A percentile compares a stretch with the other conserved stretches of the same genome.
phyloP scores from a whole-genome alignment of 108 stramenopile species.

The Epipyxis sp. region DNA sequence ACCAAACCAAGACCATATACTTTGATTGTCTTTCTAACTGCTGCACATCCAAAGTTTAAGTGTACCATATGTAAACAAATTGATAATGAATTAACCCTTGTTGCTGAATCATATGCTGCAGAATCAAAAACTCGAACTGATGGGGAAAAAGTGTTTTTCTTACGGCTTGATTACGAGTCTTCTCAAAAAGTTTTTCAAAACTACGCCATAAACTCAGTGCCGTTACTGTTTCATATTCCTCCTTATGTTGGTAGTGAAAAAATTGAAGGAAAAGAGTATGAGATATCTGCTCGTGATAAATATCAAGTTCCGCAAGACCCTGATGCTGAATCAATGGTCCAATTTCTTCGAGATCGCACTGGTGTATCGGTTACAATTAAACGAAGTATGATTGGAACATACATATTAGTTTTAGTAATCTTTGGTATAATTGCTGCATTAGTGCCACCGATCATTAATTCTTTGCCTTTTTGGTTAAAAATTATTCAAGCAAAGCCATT shows the following conservation, averaged over 20 bases:
- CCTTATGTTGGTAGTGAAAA: not conserved
- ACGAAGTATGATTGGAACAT: constrained; percentile 5
- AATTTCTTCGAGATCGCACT: constrained; percentile 1
- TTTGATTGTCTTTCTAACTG: constrained; percentile 28
- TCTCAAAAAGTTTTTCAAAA: not conserved
- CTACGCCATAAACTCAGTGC: not conserved
- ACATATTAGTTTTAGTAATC: not conserved
- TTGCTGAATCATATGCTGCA: not conserved
- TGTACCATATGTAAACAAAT: constrained; percentile 5
- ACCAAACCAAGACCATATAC: constrained; percentile 5
- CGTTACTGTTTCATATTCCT: constrained; percentile 1
- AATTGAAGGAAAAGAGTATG: not conserved
- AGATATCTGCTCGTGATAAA: not conserved
- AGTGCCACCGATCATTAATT: not conserved
- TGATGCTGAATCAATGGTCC: not conserved
- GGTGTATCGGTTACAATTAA: not conserved
- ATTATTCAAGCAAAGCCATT: not conserved
- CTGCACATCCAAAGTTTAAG: constrained; percentile 17
- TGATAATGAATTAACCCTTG: not conserved
- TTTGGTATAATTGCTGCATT: constrained; percentile 6
- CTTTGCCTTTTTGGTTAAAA: not conserved
- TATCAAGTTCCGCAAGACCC: not conserved
- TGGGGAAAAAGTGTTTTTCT: not conserved
- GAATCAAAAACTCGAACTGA: not conserved
- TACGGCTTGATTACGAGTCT: constrained; percentile 15